Base-by-base conservation (phyloP, 371 early-diverging fungal genomes). In the Zychaea mexicana region DNA sequence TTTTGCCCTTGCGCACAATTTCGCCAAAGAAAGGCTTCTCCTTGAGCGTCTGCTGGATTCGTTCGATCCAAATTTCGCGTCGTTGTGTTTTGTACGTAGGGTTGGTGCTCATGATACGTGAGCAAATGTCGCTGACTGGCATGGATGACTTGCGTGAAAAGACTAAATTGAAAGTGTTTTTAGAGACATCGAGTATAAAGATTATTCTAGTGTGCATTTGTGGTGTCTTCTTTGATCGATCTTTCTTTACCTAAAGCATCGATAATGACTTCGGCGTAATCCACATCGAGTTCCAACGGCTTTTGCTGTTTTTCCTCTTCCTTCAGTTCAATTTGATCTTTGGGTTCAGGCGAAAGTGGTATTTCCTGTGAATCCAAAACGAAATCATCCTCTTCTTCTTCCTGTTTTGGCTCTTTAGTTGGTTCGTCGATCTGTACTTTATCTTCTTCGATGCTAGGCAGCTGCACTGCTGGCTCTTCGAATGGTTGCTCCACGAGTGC, bases 1-100 rank as follows among this genome's bases (percentile, higher is more conserved):
- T 85, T 66, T 87, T 87, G 60, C 87, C 87, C 55, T 82, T 87
- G 53, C 87, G 83, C 24, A 81, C 76, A 31, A 87, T 87, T 62
- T 85, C 84, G 57, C 85, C 87, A 68, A 82, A 82, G 65, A 76
- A 82, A 2, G 78, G 76, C 38, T 67, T 71, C 10, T 73, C 73
- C 39, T 76, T 71, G 5, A 82, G 64, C 8, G 74, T 76, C 7
- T 60, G 36, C 39, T 61, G 63, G n/a, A 82, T 74, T 26, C 73
- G 73, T 22, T 72, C 66, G 15, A 64, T 70, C 78, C 78, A 77
- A 10, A 74, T 21, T n/a, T 73, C 67, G 13, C 75, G 71, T 17
- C 72, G 52, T 52, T 79, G 72, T 22, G 63, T 26, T 26, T 66
- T 69, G 39, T 79, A 77, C 27, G 47, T 54, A 32, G 79, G 78